These are phyloP conservation scores for Allium sativum DNA, from an alignment of 106 monocot species.

Conservation along the genomic window DNA sequence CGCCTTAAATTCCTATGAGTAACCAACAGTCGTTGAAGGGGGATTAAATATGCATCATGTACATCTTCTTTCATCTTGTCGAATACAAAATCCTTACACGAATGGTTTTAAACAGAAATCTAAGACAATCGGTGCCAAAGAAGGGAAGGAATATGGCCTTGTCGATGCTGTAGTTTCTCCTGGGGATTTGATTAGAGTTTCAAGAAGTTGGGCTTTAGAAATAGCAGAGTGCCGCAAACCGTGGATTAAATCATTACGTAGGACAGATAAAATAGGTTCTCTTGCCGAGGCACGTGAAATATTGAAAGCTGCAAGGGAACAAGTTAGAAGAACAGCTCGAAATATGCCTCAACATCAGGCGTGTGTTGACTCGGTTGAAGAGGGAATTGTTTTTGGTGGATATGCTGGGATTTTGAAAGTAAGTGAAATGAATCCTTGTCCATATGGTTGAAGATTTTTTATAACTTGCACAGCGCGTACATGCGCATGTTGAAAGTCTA, in stretches of 20 bases:
- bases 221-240: constrained; percentile 71
- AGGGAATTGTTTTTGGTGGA: constrained; percentile 80
- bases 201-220: constrained; percentile 84
- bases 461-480: too few species aligned
- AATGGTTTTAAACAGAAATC: constrained; percentile 44
- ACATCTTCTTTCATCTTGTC: constrained; percentile 39
- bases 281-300: constrained; percentile 70
- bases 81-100: background rate
- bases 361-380: constrained; percentile 83
- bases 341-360: constrained; percentile 78
- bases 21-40: too few species aligned
- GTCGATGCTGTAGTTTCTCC: constrained; percentile 59
- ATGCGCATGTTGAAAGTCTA: too few species aligned
- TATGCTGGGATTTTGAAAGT: constrained; percentile 92
- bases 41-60: too few species aligned
- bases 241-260: constrained; percentile 78
- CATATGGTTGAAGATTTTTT: too few species aligned
- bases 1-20: too few species aligned
- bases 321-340: constrained; percentile 55
- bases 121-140: constrained; percentile 59
- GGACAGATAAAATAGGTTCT: constrained; percentile 79
- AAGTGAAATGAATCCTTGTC: background rate
- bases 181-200: constrained; percentile 49
- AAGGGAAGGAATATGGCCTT: constrained; percentile 76
- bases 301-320: constrained; percentile 58